Base-by-base conservation (phyloP, 192 early-diverging fungal species). In the Gaertneriomyces sp. region DNA sequence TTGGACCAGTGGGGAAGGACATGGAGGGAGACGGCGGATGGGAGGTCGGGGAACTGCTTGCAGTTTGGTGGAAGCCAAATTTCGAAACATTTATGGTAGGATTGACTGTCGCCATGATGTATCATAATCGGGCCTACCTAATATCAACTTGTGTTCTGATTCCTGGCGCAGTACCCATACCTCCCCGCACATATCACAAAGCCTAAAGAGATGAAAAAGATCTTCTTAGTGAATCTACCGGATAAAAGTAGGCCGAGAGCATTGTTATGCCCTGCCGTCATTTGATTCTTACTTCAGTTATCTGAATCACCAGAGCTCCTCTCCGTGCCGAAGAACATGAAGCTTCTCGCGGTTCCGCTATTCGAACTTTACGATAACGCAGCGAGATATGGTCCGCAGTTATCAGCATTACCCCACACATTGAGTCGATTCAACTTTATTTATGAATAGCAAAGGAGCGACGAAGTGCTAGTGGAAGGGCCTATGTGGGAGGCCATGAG, bases 321-420 rank as follows among this genome's bases (percentile, higher is more conserved):
- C 17, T 83, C 79, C 4, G 86, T 92, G 3, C 90, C 90, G 17
- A 85, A 83, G 51, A 91, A 91, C 66, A 84, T 91, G 86, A 86
- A 88, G 60, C 74, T 92, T 8, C 70, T 92, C 6, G 90, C 90
- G 8, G 87, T 92, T 5, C 90, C 90, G 6, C 74, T 92, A 42
- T 89, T 91, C 66, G 90, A 92, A 66, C 66, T 92, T 14, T 86
- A 90, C 74, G 86, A 90, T 58, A 91, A 92, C 63, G 73, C 87
- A n/a, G 78, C 76, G n/a, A 68, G 87, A 20, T 92, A 88, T 72
- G 90, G 90, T 3, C 75, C 82, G 7, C 87, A 91, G 66, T 60
- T 91, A 25, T 76, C 87, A 5, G 76, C 82, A 4, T 72, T 91
- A 52, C 85, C 90, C 25, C 81, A 84, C 58, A 72, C 88, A 51